phyloP scores from a whole-genome alignment of 139 green algal species.

The Chlamydomonas schloesseri region DNA sequence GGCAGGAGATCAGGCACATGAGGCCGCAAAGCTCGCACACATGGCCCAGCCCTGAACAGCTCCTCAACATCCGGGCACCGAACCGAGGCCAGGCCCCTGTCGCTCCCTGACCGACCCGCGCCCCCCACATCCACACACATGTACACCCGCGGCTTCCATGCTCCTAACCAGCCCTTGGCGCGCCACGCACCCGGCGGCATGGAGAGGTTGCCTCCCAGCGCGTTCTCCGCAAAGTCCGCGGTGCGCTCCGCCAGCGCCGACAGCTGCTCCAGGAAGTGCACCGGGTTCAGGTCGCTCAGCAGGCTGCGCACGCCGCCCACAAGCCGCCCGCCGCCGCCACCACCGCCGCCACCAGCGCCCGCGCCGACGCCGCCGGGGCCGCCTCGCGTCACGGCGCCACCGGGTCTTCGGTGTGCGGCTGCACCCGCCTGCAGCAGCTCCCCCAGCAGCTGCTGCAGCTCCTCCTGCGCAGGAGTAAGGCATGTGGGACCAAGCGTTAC shows the following conservation, averaged over 20 bases:
- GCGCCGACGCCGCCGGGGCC: not conserved
- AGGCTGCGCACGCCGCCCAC: conserved; percentile 12
- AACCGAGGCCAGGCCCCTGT: too few species aligned
- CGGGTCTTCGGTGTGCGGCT: not conserved
- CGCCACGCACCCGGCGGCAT: too few species aligned
- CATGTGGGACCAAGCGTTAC: too few species aligned
- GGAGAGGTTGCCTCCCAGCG: not conserved
- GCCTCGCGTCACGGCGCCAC: too few species aligned
- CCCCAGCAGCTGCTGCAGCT: conserved; percentile 43
- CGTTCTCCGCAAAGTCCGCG: conserved; percentile 42
- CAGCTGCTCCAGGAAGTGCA: conserved; percentile 41
- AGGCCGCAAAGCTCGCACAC: too few species aligned
- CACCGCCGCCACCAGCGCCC: not conserved
- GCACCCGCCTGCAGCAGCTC: not conserved
- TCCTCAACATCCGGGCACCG: too few species aligned
- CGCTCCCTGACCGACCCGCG: too few species aligned
- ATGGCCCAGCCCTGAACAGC: too few species aligned
- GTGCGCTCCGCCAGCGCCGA: conserved; percentile 26
- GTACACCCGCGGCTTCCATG: too few species aligned
- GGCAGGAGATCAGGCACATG: too few species aligned
- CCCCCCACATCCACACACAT: too few species aligned
- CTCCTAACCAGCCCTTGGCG: too few species aligned
- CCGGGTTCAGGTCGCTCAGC: conserved; percentile 30
- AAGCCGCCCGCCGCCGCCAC: not conserved
- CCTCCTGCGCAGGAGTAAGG: conserved; percentile 40